Evolutionary conservation across 179 eudicot genomes (phyloP), one percentile per base, ranked within the genome.

Genomic region (Actinidia arguta): DNA sequence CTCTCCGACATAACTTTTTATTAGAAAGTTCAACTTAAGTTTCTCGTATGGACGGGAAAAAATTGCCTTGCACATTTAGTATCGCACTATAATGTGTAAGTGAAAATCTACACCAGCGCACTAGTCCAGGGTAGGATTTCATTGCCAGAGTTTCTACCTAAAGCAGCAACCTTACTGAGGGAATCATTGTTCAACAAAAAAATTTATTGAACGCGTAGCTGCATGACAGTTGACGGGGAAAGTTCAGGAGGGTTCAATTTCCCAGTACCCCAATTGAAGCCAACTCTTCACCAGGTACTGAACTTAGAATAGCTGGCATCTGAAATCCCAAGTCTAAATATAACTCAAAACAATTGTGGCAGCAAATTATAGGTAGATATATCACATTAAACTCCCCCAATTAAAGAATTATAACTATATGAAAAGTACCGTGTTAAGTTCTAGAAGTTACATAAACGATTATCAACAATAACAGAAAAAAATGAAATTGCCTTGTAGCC

Each of bases 91-190:
- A 48, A 51, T 67, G 47, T 14, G 44, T n/a, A 64, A 47, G 66
- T 39, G 66, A 68, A 50, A 36, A 56, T 76, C 59, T 76, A 42
- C 22, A 6, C 69, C 10, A 59, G 36, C 54, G 54, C 50, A 76
- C 39, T 14, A 52, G 74, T 51, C 51, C 24, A 18, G 22, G 44
- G 51, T 67, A 17, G 48, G 17, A 24, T 66, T 48, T 17, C 22
- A 68, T n/a, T 68, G 18, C 82, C 62, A 68, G 39, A 67, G 16
- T 6, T 67, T 62, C 76, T 22, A 78, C 59, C 9, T 50, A 78
- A 25, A 24, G 51, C 73, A 78, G 44, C 22, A 39, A 11, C 50
- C 64, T 75, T 18, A 22, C 69, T 58, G 80, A 39, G n/a, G n/a
- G 9, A 12, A 14, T 11, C 39, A 51, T 12, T 3, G 31, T 72